Conservation (phyloP, 164 flowering plant species). For the Annona squamosa region DNA sequence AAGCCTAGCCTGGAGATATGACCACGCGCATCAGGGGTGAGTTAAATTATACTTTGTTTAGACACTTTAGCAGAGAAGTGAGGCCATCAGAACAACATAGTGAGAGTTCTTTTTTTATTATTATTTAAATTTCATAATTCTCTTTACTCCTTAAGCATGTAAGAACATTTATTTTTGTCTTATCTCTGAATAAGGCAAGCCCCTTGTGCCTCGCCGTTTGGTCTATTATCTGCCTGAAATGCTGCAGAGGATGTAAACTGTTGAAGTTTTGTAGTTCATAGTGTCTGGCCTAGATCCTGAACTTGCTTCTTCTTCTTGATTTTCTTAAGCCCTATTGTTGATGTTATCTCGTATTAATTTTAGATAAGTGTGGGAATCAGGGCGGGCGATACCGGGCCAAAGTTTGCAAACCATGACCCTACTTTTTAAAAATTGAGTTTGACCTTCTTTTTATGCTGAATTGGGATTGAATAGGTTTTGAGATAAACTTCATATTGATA, state of each 20-base stretch:
- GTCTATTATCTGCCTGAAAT: not conserved
- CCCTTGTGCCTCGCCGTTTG: not conserved
- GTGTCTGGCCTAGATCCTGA: not conserved
- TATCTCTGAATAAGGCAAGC: slow-evolving; percentile 1
- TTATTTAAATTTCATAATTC: not conserved
- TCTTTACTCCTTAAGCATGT: not conserved
- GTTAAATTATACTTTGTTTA: slow-evolving; percentile 3
- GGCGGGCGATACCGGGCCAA: too few relatives aligned
- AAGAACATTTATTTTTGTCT: slow-evolving; percentile 8
- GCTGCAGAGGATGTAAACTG: not conserved
- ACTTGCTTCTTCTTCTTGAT: not conserved
- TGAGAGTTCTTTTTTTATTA: slow-evolving; percentile 1
- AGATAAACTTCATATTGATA: too few relatives aligned
- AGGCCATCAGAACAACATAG: slow-evolving; percentile 2
- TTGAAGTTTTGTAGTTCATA: not conserved
- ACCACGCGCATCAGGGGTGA: not conserved
- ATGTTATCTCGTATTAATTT: too few relatives aligned
- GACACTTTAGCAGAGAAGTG: not conserved
- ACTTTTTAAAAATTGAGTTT: too few relatives aligned
- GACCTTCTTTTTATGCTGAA: too few relatives aligned
- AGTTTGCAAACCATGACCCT: too few relatives aligned
- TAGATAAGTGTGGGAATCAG: too few relatives aligned
- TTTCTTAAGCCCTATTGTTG: not conserved
- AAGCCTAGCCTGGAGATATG: too few relatives aligned
- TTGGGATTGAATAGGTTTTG: too few relatives aligned